Evolutionary conservation across 2,329 filamentous ascomycete species (phyloP).

Genomic region (Cladobotryum protrusum): DNA sequence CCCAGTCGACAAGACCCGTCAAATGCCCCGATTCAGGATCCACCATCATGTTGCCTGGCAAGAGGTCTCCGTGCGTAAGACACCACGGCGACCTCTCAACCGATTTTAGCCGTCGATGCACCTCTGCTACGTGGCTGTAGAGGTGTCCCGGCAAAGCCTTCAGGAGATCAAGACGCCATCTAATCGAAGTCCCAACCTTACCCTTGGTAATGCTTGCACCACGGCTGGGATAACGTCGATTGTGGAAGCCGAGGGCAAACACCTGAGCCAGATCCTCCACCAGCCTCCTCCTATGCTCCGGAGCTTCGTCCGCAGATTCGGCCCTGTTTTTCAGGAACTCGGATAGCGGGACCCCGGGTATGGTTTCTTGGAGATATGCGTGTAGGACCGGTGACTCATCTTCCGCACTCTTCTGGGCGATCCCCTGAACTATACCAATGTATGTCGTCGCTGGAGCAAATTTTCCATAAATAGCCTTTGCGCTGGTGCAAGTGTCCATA

Average conservation of each 20-base stretch:
- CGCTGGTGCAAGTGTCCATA: conserved; percentile 29
- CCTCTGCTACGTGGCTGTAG: conserved; percentile 22
- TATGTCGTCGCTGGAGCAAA: conserved; percentile 37
- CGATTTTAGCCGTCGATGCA: conserved; percentile 15
- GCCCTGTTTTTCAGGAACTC: conserved; percentile 2
- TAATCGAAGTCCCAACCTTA: conserved; percentile 36
- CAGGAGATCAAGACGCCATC: conserved; percentile 34
- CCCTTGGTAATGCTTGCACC: conserved; percentile 14
- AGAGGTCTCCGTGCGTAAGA: conserved; percentile 55
- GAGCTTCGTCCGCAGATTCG: neutral
- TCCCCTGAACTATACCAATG: conserved; percentile 27
- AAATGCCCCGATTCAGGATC: conserved; percentile 37
- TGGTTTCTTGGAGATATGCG: conserved; percentile 36
- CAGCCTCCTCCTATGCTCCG: conserved; percentile 25
- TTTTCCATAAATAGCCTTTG: conserved; percentile 32
- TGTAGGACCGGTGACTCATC: conserved; percentile 17
- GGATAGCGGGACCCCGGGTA: conserved; percentile 36
- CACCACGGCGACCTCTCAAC: conserved; percentile 46
- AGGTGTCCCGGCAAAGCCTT: conserved; percentile 25
- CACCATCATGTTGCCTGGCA: conserved; percentile 52
- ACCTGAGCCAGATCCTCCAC: conserved; percentile 37
- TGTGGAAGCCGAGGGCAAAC: conserved; percentile 32
- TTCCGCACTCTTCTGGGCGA: neutral
- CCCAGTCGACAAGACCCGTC: conserved; percentile 57
- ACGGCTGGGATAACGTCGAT: conserved; percentile 8